Percentiles rank a stretch among this genome's conserved stretches.
Evolutionary conservation across 768 basidiomycete genomes (phyloP).

Genomic region (Rhodosporidiobolus odoratus): DNA sequence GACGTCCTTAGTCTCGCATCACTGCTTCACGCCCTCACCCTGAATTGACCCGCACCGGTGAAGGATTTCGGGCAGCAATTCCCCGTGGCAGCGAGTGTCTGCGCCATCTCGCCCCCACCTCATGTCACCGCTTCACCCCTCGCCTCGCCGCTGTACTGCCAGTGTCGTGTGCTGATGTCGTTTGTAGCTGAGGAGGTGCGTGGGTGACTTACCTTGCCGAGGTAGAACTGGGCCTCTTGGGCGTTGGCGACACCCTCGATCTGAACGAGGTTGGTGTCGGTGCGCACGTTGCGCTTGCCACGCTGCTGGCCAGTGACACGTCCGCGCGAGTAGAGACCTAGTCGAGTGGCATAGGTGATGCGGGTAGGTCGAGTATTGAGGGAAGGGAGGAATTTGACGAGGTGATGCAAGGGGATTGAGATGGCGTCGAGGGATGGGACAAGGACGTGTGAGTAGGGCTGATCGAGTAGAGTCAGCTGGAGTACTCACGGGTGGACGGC

Average conservation of each 20-base stretch:
- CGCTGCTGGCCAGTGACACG: constrained; percentile 98
- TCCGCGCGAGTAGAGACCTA: constrained; percentile 50
- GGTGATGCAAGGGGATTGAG: neutral
- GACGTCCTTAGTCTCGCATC: no score
- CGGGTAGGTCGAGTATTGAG: neutral
- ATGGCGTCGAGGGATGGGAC: neutral
- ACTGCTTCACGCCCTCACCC: no score
- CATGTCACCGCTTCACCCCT: no score
- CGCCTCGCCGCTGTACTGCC: no score
- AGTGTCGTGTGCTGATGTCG: no score
- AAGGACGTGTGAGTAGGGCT: neutral
- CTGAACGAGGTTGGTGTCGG: constrained; percentile 92
- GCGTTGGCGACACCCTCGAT: constrained; percentile 92
- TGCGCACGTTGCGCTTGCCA: constrained; percentile 90
- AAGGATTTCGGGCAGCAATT: no score
- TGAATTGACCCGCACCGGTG: no score
- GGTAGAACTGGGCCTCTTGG: constrained; percentile 94
- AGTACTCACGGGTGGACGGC: constrained; percentile 1
- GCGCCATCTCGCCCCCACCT: no score
- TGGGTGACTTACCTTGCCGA: constrained; percentile 74
- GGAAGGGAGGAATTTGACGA: neutral
- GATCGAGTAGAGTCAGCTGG: neutral
- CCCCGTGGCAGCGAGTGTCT: no score
- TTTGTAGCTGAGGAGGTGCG: neutral
- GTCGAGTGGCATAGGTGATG: neutral